phyloP scores from a whole-genome alignment of 345 rosid genomes.

The Pseudoturritis turrita region DNA sequence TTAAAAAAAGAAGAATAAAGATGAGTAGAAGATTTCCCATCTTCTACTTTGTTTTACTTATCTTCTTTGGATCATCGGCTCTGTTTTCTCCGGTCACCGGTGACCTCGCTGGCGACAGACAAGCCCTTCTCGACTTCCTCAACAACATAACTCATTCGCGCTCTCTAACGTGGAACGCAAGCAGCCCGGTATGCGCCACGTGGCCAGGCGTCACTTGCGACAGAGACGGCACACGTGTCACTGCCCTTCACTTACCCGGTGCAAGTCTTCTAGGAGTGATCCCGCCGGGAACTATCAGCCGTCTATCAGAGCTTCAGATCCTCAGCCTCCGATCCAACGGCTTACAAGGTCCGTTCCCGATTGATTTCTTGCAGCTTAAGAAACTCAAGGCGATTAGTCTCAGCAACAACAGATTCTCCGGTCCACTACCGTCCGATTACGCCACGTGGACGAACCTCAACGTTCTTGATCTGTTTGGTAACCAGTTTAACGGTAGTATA shows the following conservation, averaged over 20 bases:
- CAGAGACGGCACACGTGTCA: constrained; percentile 54
- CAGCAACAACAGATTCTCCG: constrained; percentile 58
- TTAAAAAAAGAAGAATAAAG: not conserved
- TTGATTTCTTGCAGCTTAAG: constrained; percentile 55
- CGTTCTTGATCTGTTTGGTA: constrained; percentile 52
- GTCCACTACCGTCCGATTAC: constrained; percentile 63
- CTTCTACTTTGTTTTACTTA: not conserved
- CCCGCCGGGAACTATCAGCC: constrained; percentile 63
- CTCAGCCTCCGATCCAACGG: constrained; percentile 77
- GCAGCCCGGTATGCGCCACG: constrained; percentile 45
- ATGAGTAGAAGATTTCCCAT: constrained; percentile 8
- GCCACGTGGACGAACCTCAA: constrained; percentile 65
- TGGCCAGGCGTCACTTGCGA: constrained; percentile 83
- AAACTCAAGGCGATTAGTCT: constrained; percentile 60
- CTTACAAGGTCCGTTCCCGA: constrained; percentile 61
- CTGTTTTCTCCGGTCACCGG: constrained; percentile 30
- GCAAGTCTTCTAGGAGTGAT: constrained; percentile 56
- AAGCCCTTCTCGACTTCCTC: constrained; percentile 71
- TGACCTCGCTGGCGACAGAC: constrained; percentile 57
- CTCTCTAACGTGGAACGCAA: constrained; percentile 54
- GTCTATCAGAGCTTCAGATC: constrained; percentile 62
- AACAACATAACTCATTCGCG: constrained; percentile 46
- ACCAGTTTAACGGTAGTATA: constrained; percentile 64
- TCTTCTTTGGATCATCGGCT: constrained; percentile 9
- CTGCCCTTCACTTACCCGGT: constrained; percentile 60